A percentile compares a stretch with the other conserved stretches of the same genome.
These are phyloP conservation scores for Prototheca stagnorum DNA, from an alignment of 163 green algal genomes.

Conservation along the genomic window DNA sequence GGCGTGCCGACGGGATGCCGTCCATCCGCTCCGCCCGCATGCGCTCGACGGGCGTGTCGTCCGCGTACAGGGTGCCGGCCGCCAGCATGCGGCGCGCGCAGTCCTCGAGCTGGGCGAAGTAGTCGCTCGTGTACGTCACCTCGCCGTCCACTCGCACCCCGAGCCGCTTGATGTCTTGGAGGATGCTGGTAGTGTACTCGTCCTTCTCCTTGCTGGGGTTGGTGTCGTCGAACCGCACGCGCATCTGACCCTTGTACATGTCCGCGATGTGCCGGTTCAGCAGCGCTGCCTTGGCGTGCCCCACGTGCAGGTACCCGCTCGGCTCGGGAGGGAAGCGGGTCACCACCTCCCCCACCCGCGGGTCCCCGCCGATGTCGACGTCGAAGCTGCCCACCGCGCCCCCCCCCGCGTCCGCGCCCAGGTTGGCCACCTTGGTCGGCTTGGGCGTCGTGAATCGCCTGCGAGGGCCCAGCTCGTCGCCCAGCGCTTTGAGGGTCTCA, in stretches of 20 bases:
- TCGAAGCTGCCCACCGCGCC: slow-evolving; percentile 55
- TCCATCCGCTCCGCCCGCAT: slow-evolving; percentile 80
- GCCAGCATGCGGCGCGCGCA: slow-evolving; percentile 75
- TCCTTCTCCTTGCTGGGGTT: slow-evolving; percentile 98
- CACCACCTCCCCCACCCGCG: slow-evolving; percentile 76
- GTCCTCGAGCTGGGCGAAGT: slow-evolving; percentile 77
- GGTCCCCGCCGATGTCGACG: slow-evolving; percentile 56
- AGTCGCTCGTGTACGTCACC: slow-evolving; percentile 91
- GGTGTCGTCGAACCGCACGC: slow-evolving; percentile 96
- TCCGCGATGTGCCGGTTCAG: slow-evolving; percentile 88
- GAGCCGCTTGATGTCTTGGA: slow-evolving; percentile 66
- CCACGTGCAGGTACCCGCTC: slow-evolving; percentile 94
- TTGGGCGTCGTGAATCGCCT: slow-evolving; percentile 2
- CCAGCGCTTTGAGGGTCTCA: slow-evolving; percentile 23
- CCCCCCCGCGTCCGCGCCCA: slow-evolving; percentile 1
- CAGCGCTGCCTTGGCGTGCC: slow-evolving; percentile 85
- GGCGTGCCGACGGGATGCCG: slow-evolving; percentile 32
- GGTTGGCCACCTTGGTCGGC: background rate
- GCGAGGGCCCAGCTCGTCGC: slow-evolving; percentile 18
- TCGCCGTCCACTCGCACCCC: slow-evolving; percentile 43
- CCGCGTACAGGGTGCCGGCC: slow-evolving; percentile 78
- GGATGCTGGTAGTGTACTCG: slow-evolving; percentile 93
- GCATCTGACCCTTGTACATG: slow-evolving; percentile 69
- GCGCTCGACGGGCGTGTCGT: slow-evolving; percentile 80
- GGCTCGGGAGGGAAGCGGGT: slow-evolving; percentile 96